Base-by-base conservation (phyloP, 2,329 filamentous ascomycete species). In the Aspergillus sp. region DNA sequence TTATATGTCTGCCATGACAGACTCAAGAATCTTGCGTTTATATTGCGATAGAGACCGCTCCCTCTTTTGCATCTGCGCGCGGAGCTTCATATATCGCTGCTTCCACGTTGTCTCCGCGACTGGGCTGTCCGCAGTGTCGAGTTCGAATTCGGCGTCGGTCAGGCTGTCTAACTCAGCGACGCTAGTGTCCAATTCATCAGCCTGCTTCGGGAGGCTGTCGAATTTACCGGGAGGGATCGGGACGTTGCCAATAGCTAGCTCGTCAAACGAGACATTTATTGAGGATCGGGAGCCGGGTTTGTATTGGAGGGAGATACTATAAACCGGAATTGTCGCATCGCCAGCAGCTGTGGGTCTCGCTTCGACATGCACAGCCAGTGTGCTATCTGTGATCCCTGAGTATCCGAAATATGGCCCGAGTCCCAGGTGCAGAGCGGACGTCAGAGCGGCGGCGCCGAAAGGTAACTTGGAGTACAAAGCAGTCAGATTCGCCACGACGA, bases 1-100 rank as follows among this genome's bases (percentile, higher is more conserved):
- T 68, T 62, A 78, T 38, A 78, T 72, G 59, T 78, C 76, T 45
- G 74, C 73, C 77, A 80, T 79, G n/a, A 80, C 77, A 17, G 75
- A 77, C 64, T 79, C 76, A 17, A 80, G 69, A 31, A 80, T 77
- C 50, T 74, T 78, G 38, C 77, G 76, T 59, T 79, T 79, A 57
- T 79, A 79, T 47, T 77, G 69, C 1, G 73, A 71, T 30, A 79
- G 60, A 23, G 76, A 69, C 15, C 71, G 69, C 13, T 80, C 77
- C 48, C 74, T 76, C 60, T 74, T 78, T 57, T 75, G 73, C 69
- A 76, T 73, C 56, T 79, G 76, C 34, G 71, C 70, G 15, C 73
- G 73, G 22, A 79, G 67, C 34, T 72, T 74, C 62, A 75, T 55
- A 54, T 78, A 79, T 9, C 76, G 72, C 53, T 78, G 75, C 59